A percentile compares a stretch with the other conserved stretches of the same genome.
These are phyloP conservation scores for Talaromyces proteolyticus DNA, from an alignment of 495 filamentous ascomycete species.

Conservation along the genomic window DNA sequence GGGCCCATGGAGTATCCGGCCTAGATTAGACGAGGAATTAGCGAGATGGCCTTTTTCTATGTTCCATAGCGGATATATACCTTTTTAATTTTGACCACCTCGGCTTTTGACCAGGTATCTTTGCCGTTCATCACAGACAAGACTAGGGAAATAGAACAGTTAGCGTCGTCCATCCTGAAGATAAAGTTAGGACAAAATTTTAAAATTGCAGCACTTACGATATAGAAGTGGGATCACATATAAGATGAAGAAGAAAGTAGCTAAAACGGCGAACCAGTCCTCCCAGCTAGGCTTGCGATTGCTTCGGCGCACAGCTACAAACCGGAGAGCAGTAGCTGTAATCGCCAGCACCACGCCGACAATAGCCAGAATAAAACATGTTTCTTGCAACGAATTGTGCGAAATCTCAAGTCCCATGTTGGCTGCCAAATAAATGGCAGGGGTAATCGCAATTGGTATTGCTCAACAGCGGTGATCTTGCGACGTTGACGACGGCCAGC, in stretches of 20 bases:
- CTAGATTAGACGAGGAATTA: not conserved
- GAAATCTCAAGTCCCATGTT: not conserved
- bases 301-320: not conserved
- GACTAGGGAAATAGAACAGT: not conserved
- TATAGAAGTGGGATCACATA: constrained; percentile 5
- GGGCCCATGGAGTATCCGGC: constrained; percentile 4
- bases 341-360: constrained; percentile 1
- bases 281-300: constrained; percentile 3
- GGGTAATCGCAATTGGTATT: not conserved
- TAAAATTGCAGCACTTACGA: constrained; percentile 2
- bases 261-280: constrained; percentile 1
- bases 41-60: not conserved
- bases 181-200: not conserved
- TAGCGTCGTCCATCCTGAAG: not conserved
- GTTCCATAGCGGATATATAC: not conserved
- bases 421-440: too few species aligned
- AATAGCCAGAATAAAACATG: constrained; percentile 3
- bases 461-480: not conserved
- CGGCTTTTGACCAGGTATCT: not conserved
- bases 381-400: constrained; percentile 1
- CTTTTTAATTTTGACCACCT: constrained; percentile 4
- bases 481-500: too few species aligned
- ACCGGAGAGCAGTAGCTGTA: not conserved
- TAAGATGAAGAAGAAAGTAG: constrained; percentile 4
- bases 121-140: constrained; percentile 3